Conservation (phyloP, 148 eudicot genomes). For the Vaccinium corymbosum region DNA sequence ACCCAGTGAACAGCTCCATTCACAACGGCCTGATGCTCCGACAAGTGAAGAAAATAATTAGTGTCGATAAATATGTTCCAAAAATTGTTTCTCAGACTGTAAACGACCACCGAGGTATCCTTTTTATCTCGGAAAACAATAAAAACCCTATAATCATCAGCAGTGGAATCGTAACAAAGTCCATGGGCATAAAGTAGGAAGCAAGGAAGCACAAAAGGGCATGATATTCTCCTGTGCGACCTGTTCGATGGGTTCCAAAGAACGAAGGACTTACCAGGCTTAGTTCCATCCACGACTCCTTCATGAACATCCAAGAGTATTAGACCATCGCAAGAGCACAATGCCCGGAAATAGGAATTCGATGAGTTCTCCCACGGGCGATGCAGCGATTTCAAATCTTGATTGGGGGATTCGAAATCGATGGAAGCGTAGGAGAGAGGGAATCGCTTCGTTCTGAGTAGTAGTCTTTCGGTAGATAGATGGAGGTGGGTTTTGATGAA, state of each 20-base stretch:
- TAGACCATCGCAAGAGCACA: neutral
- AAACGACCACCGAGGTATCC: neutral
- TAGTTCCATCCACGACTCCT: neutral
- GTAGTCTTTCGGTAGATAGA: neutral
- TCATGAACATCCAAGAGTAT: neutral
- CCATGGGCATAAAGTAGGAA: neutral
- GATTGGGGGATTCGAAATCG: neutral
- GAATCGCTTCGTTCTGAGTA: neutral
- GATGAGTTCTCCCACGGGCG: neutral
- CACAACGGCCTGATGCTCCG: neutral
- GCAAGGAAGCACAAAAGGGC: neutral
- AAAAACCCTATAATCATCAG: neutral
- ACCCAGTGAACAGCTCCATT: neutral
- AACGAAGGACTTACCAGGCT: neutral
- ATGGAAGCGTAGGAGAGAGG: neutral
- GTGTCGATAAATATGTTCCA: neutral
- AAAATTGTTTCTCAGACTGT: neutral
- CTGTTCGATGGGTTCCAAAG: neutral
- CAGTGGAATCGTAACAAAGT: neutral
- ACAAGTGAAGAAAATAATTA: neutral
- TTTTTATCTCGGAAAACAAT: neutral
- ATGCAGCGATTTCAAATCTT: neutral
- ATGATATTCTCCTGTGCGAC: neutral
- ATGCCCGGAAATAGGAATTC: neutral
- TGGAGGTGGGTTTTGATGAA: conserved; percentile 1